phyloP scores from a whole-genome alignment of 495 filamentous ascomycete genomes.

The Hyaloscypha bicolor region DNA sequence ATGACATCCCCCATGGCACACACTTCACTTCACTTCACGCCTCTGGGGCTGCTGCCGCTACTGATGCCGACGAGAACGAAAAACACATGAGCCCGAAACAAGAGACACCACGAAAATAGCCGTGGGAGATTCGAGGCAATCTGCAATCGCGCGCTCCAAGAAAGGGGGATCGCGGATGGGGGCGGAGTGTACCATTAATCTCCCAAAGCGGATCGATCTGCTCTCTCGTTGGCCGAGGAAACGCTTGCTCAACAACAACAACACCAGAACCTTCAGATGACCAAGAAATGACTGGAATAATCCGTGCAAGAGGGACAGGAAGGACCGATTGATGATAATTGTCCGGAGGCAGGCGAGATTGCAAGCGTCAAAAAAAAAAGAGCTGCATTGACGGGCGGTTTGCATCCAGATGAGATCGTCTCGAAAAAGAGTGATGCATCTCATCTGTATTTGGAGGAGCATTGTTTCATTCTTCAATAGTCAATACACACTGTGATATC shows the following conservation, averaged over 20 bases:
- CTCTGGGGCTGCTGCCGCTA: background rate
- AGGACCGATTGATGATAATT: background rate
- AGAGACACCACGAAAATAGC: background rate
- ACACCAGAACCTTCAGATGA: background rate
- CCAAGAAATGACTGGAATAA: background rate
- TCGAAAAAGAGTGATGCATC: background rate
- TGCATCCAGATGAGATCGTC: background rate
- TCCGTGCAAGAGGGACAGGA: background rate
- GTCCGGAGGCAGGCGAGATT: background rate
- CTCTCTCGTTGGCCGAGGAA: conserved; percentile 24
- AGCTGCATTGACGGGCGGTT: background rate
- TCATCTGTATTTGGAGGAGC: background rate
- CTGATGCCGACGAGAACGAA: background rate
- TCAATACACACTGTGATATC: no score
- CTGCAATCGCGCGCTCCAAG: conserved; percentile 1
- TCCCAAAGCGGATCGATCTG: conserved; percentile 20
- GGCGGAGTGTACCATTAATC: conserved; percentile 5
- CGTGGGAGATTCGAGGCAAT: background rate
- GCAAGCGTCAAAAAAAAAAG: background rate
- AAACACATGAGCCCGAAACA: background rate
- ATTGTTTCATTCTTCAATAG: conserved; percentile 2
- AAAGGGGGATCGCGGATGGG: background rate
- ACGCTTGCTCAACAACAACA: conserved; percentile 11
- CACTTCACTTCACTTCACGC: no score
- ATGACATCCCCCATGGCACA: background rate